Percentiles rank a stretch among this genome's conserved stretches.
Evolutionary conservation across 2,329 filamentous ascomycete species (phyloP).

Genomic region (Clonostachys rosea): DNA sequence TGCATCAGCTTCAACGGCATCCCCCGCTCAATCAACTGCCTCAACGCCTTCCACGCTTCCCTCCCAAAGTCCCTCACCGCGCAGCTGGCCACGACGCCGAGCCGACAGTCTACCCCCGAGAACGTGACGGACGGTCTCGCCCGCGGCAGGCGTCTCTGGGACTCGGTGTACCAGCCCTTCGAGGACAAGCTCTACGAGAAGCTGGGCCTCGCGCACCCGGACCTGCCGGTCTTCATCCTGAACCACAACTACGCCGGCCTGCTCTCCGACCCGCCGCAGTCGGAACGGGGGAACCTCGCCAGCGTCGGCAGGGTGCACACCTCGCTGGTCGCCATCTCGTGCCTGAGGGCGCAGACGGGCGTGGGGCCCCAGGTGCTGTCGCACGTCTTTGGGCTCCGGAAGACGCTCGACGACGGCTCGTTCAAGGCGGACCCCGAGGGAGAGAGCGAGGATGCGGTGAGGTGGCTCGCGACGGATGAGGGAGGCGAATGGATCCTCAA

Average conservation of each 20-base stretch:
- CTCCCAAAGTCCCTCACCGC: constrained; percentile 53
- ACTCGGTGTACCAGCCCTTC: constrained; percentile 72
- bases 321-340: constrained; percentile 68
- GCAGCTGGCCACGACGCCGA: constrained; percentile 49
- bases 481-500: constrained; percentile 40
- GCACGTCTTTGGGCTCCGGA: constrained; percentile 76
- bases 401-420: constrained; percentile 66
- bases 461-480: constrained; percentile 37
- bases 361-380: constrained; percentile 79
- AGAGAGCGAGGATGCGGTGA: constrained; percentile 23
- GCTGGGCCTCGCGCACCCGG: constrained; percentile 72
- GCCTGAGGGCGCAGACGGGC: constrained; percentile 72
- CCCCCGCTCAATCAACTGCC: constrained; percentile 77
- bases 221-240: constrained; percentile 77
- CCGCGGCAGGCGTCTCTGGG: constrained; percentile 66
- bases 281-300: constrained; percentile 24
- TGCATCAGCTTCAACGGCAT: constrained; percentile 80
- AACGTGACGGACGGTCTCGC: constrained; percentile 50
- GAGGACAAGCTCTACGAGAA: constrained; percentile 66
- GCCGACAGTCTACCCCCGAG: constrained; percentile 42
- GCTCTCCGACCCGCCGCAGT: constrained; percentile 59
- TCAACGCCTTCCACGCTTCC: constrained; percentile 63
- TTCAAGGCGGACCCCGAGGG: constrained; percentile 28
- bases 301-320: constrained; percentile 68
- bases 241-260: constrained; percentile 69